Evolutionary conservation across 139 green algal genomes (phyloP), one percentile per base, ranked within the genome.

Genomic region (Coelastrella sp.): DNA sequence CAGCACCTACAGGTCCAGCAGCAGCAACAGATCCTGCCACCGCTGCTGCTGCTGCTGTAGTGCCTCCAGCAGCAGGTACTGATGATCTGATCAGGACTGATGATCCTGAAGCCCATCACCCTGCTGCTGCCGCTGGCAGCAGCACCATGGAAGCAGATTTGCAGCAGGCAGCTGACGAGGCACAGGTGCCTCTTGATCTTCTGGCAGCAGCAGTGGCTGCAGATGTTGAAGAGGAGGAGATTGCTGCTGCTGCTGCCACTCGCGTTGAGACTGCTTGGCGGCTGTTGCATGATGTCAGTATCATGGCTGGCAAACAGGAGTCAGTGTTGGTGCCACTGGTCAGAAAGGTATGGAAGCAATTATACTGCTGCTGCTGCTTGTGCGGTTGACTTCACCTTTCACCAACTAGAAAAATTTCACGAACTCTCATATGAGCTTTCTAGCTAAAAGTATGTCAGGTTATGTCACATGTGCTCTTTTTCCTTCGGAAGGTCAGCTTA

Each of bases 141-240:
- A 48, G 30, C 13, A 32, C 21, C 72, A 80, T 45, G 72, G 27
- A 21, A 62, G 45, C 30, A 50, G 13, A 32, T 17, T 48, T 80
- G 48, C 72, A 79, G 71, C 45, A 30, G 50, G 35, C 5, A 38
- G 69, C 23, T 43, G 62, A 71, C 9, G 62, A 71, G 4, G 27
- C 53, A 7, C 53, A 64, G 11, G 23, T 71, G 53, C 75, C 51
- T 8, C 37, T 82, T 21, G 75, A 71, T 8, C 35, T 82, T 35
- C 75, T 82, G 53, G 75, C 75, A 21, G 75, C 75, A n/a, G 75
- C 75, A 30, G 73, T 81, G 34, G n/a, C 21, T 17, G 73, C 35
- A 27, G 53, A 71, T 69, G 53, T 71, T 40, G 13, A 51, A 25
- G 75, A 69, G 35, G 35, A 38, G 5, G 75, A 71, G 53, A 35